Evolutionary conservation across 305 asterid genomes (phyloP), one percentile per base, ranked within the genome.

Genomic region (Nicotiana rustica): DNA sequence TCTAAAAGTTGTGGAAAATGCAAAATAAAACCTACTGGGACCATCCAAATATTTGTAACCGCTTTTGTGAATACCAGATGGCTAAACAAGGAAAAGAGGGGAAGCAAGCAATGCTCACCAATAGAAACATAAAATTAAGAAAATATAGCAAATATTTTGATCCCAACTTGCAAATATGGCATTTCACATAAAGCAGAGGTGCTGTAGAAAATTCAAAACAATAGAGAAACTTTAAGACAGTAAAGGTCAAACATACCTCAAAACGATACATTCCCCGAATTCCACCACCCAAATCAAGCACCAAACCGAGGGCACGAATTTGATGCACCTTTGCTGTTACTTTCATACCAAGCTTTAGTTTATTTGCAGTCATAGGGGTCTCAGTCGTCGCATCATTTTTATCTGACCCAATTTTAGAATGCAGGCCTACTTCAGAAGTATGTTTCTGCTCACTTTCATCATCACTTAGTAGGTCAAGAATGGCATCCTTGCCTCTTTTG

Each of bases 241-340:
- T 33, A 69, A 83, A 25, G 69, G 49, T 14, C 61, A 83, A 13
- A 83, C 81, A 83, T 87, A 96, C 99, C 99, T 95, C 93, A 86
- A 94, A 96, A 47, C 92, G 94, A 85, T 90, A 90, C 98, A 94
- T 94, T 71, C 97, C 99, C 73, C 89, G 94, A 59, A 93, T 35
- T 66, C 87, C 97, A 79, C 93, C 91, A 67, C 97, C 98, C 90
- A 95, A 91, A 82, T 96, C 97, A 41, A 96, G 98, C 85, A 96
- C 99, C 68, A 96, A 87, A 79, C 98, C 99, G 12, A 79, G 98
- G 71, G 93, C 86, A 79, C 98, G 98, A 78, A 92, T 86, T 89
- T 93, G 95, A 85, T 89, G 92, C 86, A 96, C 96, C 89, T 91
- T 96, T 57, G 97, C 95, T 5, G 87, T 91, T 86, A 96, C 79